phyloP scores from a whole-genome alignment of 73 alveolate genomes.

The Stentor roeselii region DNA sequence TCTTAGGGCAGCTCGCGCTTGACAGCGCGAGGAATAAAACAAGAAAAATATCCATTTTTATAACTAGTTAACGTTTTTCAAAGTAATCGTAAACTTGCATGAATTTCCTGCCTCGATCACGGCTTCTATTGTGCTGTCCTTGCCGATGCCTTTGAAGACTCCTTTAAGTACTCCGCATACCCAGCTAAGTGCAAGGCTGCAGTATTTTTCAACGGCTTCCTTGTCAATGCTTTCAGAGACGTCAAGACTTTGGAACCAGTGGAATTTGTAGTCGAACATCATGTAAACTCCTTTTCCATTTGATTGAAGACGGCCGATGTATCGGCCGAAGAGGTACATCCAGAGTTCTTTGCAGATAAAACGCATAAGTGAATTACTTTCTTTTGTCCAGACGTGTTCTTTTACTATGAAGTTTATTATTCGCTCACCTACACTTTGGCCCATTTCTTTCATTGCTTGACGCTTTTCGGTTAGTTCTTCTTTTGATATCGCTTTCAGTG shows the following conservation, averaged over 20 bases:
- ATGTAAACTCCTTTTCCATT: conserved; percentile 20
- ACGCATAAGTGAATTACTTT: neutral
- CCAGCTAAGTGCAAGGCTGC: conserved; percentile 1
- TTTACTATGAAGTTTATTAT: conserved; percentile 1
- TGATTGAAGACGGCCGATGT: conserved; percentile 11
- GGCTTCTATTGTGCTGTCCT: neutral
- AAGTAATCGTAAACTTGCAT: conserved; percentile 13
- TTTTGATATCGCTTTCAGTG: neutral
- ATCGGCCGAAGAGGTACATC: neutral
- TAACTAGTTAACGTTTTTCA: neutral
- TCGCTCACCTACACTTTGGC: neutral
- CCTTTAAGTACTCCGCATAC: conserved; percentile 29
- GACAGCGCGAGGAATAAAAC: neutral
- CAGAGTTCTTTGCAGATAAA: conserved; percentile 21
- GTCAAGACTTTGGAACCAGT: neutral
- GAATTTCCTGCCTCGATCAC: neutral
- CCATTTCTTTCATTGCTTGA: conserved; percentile 14
- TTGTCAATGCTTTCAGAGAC: neutral
- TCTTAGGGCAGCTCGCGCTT: conserved; percentile 1
- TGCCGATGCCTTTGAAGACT: neutral
- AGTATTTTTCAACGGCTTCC: conserved; percentile 11
- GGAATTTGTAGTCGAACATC: conserved; percentile 16
- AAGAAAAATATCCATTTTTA: neutral
- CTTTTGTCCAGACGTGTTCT: conserved; percentile 17
- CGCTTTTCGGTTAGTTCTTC: neutral